Evolutionary conservation across 2,329 filamentous ascomycete species (phyloP).

Genomic region (Rasamsonia emersonii): DNA sequence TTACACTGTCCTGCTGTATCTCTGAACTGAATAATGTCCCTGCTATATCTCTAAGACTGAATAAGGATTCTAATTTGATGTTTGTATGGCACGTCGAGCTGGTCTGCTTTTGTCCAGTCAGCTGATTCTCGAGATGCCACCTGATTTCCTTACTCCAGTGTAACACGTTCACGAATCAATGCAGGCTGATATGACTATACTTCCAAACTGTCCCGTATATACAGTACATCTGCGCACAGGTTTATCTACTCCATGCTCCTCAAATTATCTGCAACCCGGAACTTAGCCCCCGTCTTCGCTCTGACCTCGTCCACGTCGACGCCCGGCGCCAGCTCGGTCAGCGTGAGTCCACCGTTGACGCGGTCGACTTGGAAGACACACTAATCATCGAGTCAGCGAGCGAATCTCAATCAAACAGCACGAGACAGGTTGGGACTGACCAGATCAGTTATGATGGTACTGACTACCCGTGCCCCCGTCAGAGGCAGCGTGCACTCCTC

Average conservation of each 20-base stretch:
- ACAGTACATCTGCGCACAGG: too few relatives aligned
- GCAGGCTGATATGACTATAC: too few relatives aligned
- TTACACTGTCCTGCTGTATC: too few relatives aligned
- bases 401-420: neutral
- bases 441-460: slow-evolving; percentile 82
- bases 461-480: slow-evolving; percentile 78
- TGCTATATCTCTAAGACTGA: too few relatives aligned
- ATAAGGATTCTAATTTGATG: too few relatives aligned
- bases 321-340: slow-evolving; percentile 79
- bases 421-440: slow-evolving; percentile 17
- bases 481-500: slow-evolving; percentile 89
- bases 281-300: slow-evolving; percentile 78
- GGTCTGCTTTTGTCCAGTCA: too few relatives aligned
- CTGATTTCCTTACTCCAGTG: too few relatives aligned
- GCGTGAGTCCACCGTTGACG: slow-evolving; percentile 63
- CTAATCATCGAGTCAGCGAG: slow-evolving; percentile 1
- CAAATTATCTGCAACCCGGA: slow-evolving; percentile 68
- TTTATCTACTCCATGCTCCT: slow-evolving; percentile 39
- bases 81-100: too few relatives aligned
- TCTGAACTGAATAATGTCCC: too few relatives aligned
- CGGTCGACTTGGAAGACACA: slow-evolving; percentile 69
- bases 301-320: slow-evolving; percentile 83
- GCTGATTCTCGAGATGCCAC: too few relatives aligned
- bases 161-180: too few relatives aligned
- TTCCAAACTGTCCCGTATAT: too few relatives aligned